Percentiles rank a stretch among this genome's conserved stretches.
These are phyloP conservation scores for Drechslera avenae DNA, from an alignment of 2,329 filamentous ascomycete genomes.

Conservation along the genomic window DNA sequence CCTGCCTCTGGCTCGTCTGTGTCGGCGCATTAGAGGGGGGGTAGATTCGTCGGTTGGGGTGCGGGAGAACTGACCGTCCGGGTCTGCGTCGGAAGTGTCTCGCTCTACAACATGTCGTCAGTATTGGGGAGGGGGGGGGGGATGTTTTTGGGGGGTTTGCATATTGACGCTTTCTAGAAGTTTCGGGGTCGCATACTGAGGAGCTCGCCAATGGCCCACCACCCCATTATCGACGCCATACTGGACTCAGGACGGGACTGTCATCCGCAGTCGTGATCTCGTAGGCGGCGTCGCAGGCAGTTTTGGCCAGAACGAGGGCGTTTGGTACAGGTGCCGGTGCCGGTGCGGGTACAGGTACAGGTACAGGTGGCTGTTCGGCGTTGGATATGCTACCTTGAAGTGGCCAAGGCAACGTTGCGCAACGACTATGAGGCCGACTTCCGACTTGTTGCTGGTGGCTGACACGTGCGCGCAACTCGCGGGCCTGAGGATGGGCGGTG, in stretches of 20 bases:
- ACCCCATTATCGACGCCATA: slow-evolving; percentile 48
- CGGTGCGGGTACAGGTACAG: neutral
- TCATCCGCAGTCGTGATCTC: slow-evolving; percentile 35
- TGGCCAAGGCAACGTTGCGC: slow-evolving; percentile 31
- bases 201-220: slow-evolving; percentile 46
- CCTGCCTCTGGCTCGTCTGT: slow-evolving; percentile 76
- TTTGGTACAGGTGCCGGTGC: neutral
- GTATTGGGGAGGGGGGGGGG: too few species aligned
- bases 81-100: slow-evolving; percentile 54
- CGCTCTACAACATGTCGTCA: slow-evolving; percentile 41
- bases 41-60: slow-evolving; percentile 12
- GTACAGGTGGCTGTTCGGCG: slow-evolving; percentile 25
- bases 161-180: neutral
- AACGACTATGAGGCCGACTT: slow-evolving; percentile 1
- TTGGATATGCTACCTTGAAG: slow-evolving; percentile 14
- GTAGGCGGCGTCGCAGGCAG: slow-evolving; percentile 5
- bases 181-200: slow-evolving; percentile 43
- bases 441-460: slow-evolving; percentile 4
- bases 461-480: neutral
- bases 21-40: slow-evolving; percentile 44
- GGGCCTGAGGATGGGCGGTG: neutral
- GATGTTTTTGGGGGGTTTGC: too few species aligned
- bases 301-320: neutral
- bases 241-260: slow-evolving; percentile 31
- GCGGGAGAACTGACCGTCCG: slow-evolving; percentile 48